Conservation (phyloP, 352 stramenopile species). For the Globisporangium rhizosaccharum region DNA sequence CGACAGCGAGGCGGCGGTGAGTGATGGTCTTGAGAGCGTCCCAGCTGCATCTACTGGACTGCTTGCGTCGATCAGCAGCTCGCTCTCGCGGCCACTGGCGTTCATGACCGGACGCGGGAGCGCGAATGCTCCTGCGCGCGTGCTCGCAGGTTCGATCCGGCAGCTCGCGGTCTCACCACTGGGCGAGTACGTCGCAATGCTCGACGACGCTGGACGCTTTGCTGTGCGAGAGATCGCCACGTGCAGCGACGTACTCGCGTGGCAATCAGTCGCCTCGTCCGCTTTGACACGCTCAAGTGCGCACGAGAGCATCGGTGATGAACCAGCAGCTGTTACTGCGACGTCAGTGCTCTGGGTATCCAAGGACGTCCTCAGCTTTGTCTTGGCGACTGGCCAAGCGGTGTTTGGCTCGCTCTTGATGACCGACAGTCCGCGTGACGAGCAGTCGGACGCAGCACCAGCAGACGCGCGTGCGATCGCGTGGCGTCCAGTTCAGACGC, state of each 20-base stretch:
- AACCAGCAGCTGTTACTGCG: not conserved
- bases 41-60: not conserved
- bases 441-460: not conserved
- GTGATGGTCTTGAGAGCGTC: not conserved
- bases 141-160: conserved; percentile 28
- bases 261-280: conserved; percentile 25
- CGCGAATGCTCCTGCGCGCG: conserved; percentile 4
- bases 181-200: conserved; percentile 47
- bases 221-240: conserved; percentile 57
- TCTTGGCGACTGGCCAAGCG: conserved; percentile 2
- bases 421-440: not conserved
- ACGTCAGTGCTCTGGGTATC: conserved; percentile 5
- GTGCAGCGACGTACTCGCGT: conserved; percentile 51
- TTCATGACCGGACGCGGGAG: conserved; percentile 30
- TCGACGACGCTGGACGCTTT: conserved; percentile 38
- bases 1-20: not conserved
- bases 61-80: conserved; percentile 15
- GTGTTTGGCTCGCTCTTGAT: conserved; percentile 10
- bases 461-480: not conserved
- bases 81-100: conserved; percentile 27
- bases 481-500: conserved; percentile 4
- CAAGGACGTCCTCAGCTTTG: conserved; percentile 2
- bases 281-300: not conserved
- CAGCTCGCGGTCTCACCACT: conserved; percentile 42
- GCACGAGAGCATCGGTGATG: not conserved